These are phyloP conservation scores for Candida tammaniensis DNA, from an alignment of 805 yeast species.

Conservation along the genomic window DNA sequence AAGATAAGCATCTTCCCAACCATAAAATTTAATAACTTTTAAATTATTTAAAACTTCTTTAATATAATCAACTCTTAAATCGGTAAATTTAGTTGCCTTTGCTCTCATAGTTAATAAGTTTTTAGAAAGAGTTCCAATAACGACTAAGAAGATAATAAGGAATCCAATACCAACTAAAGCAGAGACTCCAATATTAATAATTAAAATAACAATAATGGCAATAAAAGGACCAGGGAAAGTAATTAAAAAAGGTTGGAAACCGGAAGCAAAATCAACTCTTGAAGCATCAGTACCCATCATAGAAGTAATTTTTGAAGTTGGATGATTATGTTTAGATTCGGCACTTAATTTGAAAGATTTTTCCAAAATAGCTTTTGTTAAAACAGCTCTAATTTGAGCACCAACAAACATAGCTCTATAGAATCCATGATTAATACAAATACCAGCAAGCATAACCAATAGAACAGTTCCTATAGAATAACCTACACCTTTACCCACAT, in stretches of 20 bases:
- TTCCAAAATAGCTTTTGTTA: slow-evolving; percentile 66
- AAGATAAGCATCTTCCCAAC: slow-evolving; percentile 86
- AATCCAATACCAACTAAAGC: slow-evolving; percentile 69
- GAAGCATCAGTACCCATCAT: slow-evolving; percentile 79
- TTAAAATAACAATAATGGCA: slow-evolving; percentile 61
- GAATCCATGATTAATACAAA: slow-evolving; percentile 58
- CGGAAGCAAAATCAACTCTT: slow-evolving; percentile 74
- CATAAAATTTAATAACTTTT: slow-evolving; percentile 81
- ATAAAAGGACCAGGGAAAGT: slow-evolving; percentile 63
- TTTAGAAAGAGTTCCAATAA: slow-evolving; percentile 47
- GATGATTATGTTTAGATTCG: slow-evolving; percentile 54
- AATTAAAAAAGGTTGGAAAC: slow-evolving; percentile 61
- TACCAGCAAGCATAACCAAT: slow-evolving; percentile 27
- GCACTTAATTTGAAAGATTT: slow-evolving; percentile 65
- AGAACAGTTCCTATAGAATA: slow-evolving; percentile 38
- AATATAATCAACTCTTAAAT: slow-evolving; percentile 68
- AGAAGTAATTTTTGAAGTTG: slow-evolving; percentile 72
- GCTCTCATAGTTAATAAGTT: slow-evolving; percentile 54
- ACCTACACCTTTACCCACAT: slow-evolving; percentile 37
- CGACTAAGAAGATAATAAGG: slow-evolving; percentile 48
- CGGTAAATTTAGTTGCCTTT: slow-evolving; percentile 64
- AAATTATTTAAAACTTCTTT: slow-evolving; percentile 77
- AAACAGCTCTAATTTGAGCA: slow-evolving; percentile 64
- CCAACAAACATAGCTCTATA: slow-evolving; percentile 62
- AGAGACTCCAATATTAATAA: slow-evolving; percentile 67